Evolutionary conservation across 257 asterid genomes (phyloP).

Genomic region (Rhazya stricta): DNA sequence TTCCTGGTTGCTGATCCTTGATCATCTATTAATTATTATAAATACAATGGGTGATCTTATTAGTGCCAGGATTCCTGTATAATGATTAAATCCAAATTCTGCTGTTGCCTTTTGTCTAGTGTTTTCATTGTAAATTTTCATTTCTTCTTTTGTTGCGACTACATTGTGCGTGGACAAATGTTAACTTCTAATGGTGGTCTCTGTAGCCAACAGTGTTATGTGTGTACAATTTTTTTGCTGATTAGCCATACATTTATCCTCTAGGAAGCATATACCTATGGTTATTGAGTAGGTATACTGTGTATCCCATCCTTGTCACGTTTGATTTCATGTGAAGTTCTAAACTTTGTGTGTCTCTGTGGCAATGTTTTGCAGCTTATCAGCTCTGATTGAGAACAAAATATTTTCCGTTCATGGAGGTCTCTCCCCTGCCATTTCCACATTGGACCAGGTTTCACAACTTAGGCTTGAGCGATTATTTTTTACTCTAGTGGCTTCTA

Average conservation of each 20-base stretch:
- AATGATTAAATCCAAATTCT: not conserved
- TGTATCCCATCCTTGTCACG: not conserved
- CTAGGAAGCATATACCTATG: not conserved
- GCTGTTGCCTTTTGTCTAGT: too few species aligned
- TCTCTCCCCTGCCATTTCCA: slow-evolving; percentile 80
- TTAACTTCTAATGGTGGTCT: not conserved
- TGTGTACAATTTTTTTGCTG: not conserved
- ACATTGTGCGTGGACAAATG: not conserved
- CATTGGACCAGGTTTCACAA: slow-evolving; percentile 77
- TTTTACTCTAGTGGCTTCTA: slow-evolving; percentile 1
- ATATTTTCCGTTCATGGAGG: slow-evolving; percentile 98
- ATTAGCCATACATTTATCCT: not conserved
- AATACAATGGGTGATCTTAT: not conserved
- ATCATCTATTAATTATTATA: not conserved
- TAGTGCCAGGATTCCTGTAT: not conserved
- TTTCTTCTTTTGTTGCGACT: not conserved
- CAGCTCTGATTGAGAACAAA: slow-evolving; percentile 92
- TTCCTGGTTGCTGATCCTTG: not conserved
- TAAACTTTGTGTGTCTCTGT: not conserved
- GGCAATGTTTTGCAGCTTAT: slow-evolving; percentile 52
- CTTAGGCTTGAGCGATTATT: slow-evolving; percentile 13
- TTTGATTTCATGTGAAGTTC: not conserved
- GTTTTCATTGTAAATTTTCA: not conserved
- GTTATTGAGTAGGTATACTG: not conserved
- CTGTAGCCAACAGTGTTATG: not conserved